phyloP scores from a whole-genome alignment of 495 filamentous ascomycete genomes.

The Penicillium chermesinum region DNA sequence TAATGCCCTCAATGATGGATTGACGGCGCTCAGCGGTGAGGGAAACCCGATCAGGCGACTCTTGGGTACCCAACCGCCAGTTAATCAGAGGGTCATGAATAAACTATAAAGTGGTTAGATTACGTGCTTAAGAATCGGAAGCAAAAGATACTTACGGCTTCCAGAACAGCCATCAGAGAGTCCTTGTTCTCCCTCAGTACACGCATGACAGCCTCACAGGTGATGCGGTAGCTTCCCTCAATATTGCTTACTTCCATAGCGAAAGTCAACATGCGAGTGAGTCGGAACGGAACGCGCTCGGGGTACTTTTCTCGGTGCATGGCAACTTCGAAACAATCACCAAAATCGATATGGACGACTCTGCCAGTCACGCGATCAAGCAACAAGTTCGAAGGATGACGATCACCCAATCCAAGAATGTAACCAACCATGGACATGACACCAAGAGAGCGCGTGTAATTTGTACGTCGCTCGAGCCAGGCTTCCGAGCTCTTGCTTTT shows the following conservation, averaged over 20 bases:
- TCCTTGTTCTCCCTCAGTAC: slow-evolving; percentile 96
- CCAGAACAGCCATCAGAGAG: slow-evolving; percentile 94
- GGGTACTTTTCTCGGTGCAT: slow-evolving; percentile 99
- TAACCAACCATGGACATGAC: slow-evolving; percentile 99
- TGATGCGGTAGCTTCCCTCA: slow-evolving; percentile 94
- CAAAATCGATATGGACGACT: slow-evolving; percentile 97
- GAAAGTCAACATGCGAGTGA: slow-evolving; percentile 97
- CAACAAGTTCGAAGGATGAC: slow-evolving; percentile 96
- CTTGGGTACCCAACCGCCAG: slow-evolving; percentile 86
- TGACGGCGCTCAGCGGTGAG: slow-evolving; percentile 76
- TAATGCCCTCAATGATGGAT: slow-evolving; percentile 65
- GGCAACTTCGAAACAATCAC: slow-evolving; percentile 98
- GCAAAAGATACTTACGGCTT: slow-evolving; percentile 67
- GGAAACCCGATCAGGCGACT: slow-evolving; percentile 71
- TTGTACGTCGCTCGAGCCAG: slow-evolving; percentile 94
- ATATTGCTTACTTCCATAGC: slow-evolving; percentile 99
- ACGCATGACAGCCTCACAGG: slow-evolving; percentile 97
- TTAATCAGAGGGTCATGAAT: slow-evolving; percentile 97
- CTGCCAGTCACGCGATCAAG: slow-evolving; percentile 91
- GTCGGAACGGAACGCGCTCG: slow-evolving; percentile 92
- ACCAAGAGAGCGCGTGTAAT: slow-evolving; percentile 93
- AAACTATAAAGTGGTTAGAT: slow-evolving; percentile 51
- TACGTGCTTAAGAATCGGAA: background rate
- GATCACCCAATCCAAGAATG: slow-evolving; percentile 92
- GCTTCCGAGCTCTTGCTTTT: slow-evolving; percentile 97